A percentile compares a stretch with the other conserved stretches of the same genome.
These are phyloP conservation scores for Fusarium caatingaense DNA, from an alignment of 2,329 filamentous ascomycete genomes.

Conservation along the genomic window DNA sequence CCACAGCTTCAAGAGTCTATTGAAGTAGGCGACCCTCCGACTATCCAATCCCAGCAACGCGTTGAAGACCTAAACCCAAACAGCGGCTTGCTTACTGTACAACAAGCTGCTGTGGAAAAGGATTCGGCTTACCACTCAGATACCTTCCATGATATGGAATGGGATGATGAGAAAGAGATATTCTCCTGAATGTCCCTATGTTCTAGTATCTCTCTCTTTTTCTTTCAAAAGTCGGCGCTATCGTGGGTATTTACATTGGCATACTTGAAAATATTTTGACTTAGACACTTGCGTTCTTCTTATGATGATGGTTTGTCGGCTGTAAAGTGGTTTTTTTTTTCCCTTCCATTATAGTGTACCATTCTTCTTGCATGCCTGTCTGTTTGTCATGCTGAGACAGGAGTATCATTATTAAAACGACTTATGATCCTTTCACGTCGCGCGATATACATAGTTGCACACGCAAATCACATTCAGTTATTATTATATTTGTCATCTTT, in stretches of 20 bases:
- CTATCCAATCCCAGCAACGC: conserved; percentile 5
- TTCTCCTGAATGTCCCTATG: conserved; percentile 5
- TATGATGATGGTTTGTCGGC: background rate
- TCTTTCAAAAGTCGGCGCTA: background rate
- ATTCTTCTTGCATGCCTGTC: background rate
- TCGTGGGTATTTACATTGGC: background rate
- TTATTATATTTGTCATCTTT: background rate
- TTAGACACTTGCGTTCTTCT: background rate
- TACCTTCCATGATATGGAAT: conserved; percentile 1
- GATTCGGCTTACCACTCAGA: conserved; percentile 25
- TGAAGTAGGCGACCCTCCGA: background rate
- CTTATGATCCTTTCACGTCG: background rate
- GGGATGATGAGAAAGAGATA: conserved; percentile 2
- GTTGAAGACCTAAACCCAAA: conserved; percentile 1
- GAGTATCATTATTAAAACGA: background rate
- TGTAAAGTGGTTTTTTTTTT: too few relatives aligned
- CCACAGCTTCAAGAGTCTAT: conserved; percentile 13
- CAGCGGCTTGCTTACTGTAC: background rate
- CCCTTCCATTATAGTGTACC: background rate
- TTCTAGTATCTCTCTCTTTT: background rate
- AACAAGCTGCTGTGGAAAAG: conserved; percentile 14
- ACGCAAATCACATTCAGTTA: background rate
- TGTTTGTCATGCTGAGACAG: background rate
- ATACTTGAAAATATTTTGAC: background rate
- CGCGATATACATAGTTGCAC: background rate